Evolutionary conservation across 352 stramenopile genomes (phyloP), one percentile per base, ranked within the genome.

Genomic region (Pythium graminicola): DNA sequence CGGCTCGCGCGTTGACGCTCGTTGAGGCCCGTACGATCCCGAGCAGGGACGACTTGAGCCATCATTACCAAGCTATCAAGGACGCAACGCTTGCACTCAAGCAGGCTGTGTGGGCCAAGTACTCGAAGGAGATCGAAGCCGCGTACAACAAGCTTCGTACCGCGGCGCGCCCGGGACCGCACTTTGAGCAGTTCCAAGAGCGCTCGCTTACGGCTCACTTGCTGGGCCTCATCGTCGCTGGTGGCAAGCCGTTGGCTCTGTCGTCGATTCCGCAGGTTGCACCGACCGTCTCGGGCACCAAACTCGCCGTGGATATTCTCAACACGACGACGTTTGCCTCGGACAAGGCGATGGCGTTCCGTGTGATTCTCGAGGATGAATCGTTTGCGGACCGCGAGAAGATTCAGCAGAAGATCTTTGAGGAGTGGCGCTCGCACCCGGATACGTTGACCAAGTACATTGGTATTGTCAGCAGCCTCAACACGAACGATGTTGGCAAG

Each of bases 401-500:
- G 54, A 71, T 89, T 7, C 81, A 92, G 65, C 48, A 76, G 23
- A 67, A 85, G 49, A 65, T 89, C 45, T 85, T 84, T 40, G 66
- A 78, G 40, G 71, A 89, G 44, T 92, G 78, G 81, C 65, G 70
- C 40, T 63, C 76, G 64, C 76, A 74, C 35, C 78, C 78, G 0
- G 81, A 89, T 44, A 89, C 82, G 64, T 55, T 89, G 43, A 84
- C 77, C 27, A 85, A 84, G 60, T 92, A 92, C 72, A 88, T 92
- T 58, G 57, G 70, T 14, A 78, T 86, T 23, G 62, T 92, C 26
- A 79, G 72, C 60, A 85, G 73, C 50, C 58, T 92, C 54, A 61
- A 76, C 44, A 70, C 76, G 22, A 75, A 56, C 19, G 76, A 89
- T 28, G 77, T 89, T 3, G 75, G 76, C 17, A 68, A 83, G 59